Base-by-base conservation (phyloP, 2,329 filamentous ascomycete genomes). In the Microdochium nivale region DNA sequence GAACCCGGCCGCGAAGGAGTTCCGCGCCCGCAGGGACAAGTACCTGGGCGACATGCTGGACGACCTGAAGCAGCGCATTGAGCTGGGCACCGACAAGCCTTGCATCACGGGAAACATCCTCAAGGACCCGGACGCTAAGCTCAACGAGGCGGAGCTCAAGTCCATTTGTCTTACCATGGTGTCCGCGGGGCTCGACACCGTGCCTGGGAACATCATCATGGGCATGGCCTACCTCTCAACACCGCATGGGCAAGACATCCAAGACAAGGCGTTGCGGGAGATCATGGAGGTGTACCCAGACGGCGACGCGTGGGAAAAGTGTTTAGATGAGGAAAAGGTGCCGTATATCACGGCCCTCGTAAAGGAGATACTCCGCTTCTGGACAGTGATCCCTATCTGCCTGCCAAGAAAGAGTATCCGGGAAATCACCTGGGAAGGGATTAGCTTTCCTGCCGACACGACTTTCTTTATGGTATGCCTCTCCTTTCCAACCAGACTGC, bases 21-120 rank as follows among this genome's bases (percentile, higher is more conserved):
- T 83, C 74, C 70, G 82, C 21, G 69, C 69, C 50, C 71, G 83
- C 13, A 72, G 83, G 16, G 82, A 86, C 60, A 76, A 74, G 21
- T 86, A 86, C 55, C 66, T 86, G 35, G 75, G 69, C 0, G 70
- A 67, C 8, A 64, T 87, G 21, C 84, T 86, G 58, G 63, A 69
- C 2, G 79, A 79, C 2, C 67, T 86, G 5, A 79, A 84, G 52
- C 74, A 80, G 23, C 71, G 79, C 1, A 84, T 86, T 69, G 74
- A 73, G 48, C 77, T 79, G 47, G 81, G 81, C 0, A 81, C 70
- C 0, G 75, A 85, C 60, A 75, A 78, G 57, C 80, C 82, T 0
- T 86, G 83, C 59, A 86, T 86, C 46, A 82, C 86, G 55, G 81
- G 80, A 3, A 86, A 85, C 54, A 76, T 86, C 32, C 84, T 86